phyloP scores from a whole-genome alignment of 2,329 filamentous ascomycete genomes.

The Beauveria scarabaeidicola region DNA sequence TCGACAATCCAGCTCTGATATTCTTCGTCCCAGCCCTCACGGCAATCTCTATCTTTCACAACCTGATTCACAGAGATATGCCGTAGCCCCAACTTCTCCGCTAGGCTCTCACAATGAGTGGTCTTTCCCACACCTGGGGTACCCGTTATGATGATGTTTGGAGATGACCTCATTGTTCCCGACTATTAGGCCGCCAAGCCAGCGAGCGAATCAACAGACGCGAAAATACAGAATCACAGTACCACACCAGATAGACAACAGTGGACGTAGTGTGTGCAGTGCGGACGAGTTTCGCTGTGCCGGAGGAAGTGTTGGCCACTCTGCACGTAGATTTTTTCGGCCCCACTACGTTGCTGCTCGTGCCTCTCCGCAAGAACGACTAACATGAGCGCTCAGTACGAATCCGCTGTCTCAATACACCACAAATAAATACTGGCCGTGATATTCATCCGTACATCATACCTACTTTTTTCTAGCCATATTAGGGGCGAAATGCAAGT shows the following conservation, averaged over 20 bases:
- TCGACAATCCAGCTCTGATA: constrained; percentile 87
- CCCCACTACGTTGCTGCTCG: neutral
- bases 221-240: neutral
- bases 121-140: constrained; percentile 96
- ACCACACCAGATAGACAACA: too few species aligned
- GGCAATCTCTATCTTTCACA: constrained; percentile 79
- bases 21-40: constrained; percentile 81
- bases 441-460: neutral
- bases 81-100: constrained; percentile 64
- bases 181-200: neutral
- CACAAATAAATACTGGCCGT: neutral
- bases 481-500: constrained; percentile 4
- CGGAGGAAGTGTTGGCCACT: neutral
- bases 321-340: neutral
- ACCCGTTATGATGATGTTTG: constrained; percentile 92
- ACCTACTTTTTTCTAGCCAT: constrained; percentile 8
- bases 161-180: constrained; percentile 39
- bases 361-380: neutral
- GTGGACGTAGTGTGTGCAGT: neutral
- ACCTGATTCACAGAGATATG: constrained; percentile 86
- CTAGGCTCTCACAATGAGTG: constrained; percentile 77
- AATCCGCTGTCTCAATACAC: neutral
- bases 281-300: neutral
- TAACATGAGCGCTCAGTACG: too few species aligned
- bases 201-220: neutral